Base-by-base conservation (phyloP, 768 basidiomycete species). In the Myochromella boudieri region DNA sequence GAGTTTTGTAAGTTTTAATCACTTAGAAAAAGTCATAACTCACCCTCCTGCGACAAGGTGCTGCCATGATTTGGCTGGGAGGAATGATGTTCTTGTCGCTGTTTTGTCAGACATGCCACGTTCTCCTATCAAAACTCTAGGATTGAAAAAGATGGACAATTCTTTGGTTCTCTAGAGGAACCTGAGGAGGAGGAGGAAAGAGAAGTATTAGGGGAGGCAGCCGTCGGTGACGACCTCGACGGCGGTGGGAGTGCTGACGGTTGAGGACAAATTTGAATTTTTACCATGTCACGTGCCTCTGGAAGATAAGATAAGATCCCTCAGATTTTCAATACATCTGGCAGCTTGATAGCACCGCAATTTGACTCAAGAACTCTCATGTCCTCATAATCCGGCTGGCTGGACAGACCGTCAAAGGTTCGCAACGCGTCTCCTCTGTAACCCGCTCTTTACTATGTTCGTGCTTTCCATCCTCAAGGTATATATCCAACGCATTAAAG, bases 21-120 rank as follows among this genome's bases (percentile, higher is more conserved):
- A 22, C 2, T 29, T 31, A 41, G 10, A 5, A 8, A 17, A 48
- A 46, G 31, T 14, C 15, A 9, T 15, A 42, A 71, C 88, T 62
- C 57, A 92, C 91, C 90, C 91, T 74, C 91, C 91, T 22, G 87
- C 91, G 7, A 87, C 74, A 55, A 93, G 84, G 59, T 95, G 91
- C 44, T 79, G 80, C 85, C 83, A 90, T 67, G 91, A 87, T 64
- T 88, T 85, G 39, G 85, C 77, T 2, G 87, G 85, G 2, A 86
- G 63, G 55, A 75, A 53, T 24, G 61, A 59, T 2, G 66, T 58
- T 18, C 68, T 65, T 4, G 71, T 58, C 0, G 71, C 54, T 8
- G 69, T 49, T 55, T 58, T 37, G 48, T 55, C 49, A 51, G 62
- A 64, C 46, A 60, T 59, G 34, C 5, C 12, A 27, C 9, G 22